Evolutionary conservation across 2,329 filamentous ascomycete species (phyloP).

Genomic region (Neonectria hederae): DNA sequence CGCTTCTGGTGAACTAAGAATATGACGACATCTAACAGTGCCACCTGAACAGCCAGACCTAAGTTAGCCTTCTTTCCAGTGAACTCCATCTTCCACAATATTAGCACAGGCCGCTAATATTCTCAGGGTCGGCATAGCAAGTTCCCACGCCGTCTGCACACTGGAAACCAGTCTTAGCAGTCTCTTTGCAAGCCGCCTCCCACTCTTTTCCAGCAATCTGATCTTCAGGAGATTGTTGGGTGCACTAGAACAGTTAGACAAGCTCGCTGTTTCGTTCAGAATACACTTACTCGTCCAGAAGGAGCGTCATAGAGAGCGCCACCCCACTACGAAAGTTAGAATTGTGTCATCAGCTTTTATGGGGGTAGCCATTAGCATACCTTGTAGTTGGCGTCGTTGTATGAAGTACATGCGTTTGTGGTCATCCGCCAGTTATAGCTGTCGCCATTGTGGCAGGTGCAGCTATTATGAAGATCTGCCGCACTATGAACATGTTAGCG

Average conservation of each 20-base stretch:
- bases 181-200: conserved; percentile 34
- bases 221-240: conserved; percentile 17
- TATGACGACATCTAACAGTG: neutral
- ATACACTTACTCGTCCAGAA: conserved; percentile 29
- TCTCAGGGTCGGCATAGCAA: conserved; percentile 25
- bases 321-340: conserved; percentile 22
- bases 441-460: conserved; percentile 34
- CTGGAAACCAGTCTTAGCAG: conserved; percentile 26
- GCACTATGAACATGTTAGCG: conserved; percentile 11
- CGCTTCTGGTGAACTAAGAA: neutral
- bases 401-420: conserved; percentile 27
- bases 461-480: conserved; percentile 32
- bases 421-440: conserved; percentile 36
- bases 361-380: neutral
- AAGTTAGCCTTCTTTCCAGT: neutral
- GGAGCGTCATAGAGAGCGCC: conserved; percentile 24
- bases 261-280: fast-evolving
- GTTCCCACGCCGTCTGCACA: conserved; percentile 34
- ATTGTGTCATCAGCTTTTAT: neutral
- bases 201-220: conserved; percentile 35
- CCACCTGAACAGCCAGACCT: neutral
- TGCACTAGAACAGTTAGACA: conserved; percentile 21
- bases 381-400: conserved; percentile 28
- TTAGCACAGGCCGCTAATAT: conserved; percentile 29
- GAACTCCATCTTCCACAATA: neutral